Conservation (phyloP, 2,329 filamentous ascomycete genomes). For the Paracoccidioides lutzii region DNA sequence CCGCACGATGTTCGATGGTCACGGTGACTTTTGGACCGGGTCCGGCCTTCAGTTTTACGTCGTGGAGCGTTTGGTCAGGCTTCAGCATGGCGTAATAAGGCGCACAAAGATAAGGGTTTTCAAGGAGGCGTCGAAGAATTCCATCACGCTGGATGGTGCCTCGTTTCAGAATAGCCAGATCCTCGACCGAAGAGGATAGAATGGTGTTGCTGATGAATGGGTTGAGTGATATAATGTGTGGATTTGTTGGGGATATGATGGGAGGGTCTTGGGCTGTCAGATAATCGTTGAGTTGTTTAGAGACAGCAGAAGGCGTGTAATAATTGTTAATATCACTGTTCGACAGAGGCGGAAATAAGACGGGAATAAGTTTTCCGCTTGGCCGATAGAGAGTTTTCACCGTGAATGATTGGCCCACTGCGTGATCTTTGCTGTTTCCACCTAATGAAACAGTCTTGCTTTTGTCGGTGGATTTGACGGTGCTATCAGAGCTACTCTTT, state of each 20-base stretch:
- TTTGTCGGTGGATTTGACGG: background rate
- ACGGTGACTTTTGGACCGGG: constrained; percentile 47
- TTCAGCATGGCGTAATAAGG: constrained; percentile 46
- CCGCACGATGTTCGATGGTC: constrained; percentile 49
- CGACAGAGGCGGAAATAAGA: constrained; percentile 37
- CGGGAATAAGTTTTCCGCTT: constrained; percentile 44
- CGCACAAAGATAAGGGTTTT: constrained; percentile 35
- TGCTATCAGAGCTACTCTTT: constrained; percentile 22
- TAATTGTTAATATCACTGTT: constrained; percentile 40
- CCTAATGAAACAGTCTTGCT: constrained; percentile 17
- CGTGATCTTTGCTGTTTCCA: constrained; percentile 26
- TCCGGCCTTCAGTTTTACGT: constrained; percentile 49
- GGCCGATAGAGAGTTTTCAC: constrained; percentile 44
- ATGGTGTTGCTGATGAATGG: constrained; percentile 51
- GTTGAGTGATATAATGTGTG: constrained; percentile 48
- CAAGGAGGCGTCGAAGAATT: constrained; percentile 46
- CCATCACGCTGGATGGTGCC: constrained; percentile 47
- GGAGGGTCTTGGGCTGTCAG: constrained; percentile 41
- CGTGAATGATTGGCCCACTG: constrained; percentile 29
- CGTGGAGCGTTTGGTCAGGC: constrained; percentile 24
- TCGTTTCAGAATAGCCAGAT: constrained; percentile 44
- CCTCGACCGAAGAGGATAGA: constrained; percentile 42
- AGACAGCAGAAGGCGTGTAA: constrained; percentile 49
- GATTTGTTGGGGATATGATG: constrained; percentile 45
- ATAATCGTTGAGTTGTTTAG: constrained; percentile 44